Conservation (phyloP, 139 green algal species). For the Marvania coccoides region DNA sequence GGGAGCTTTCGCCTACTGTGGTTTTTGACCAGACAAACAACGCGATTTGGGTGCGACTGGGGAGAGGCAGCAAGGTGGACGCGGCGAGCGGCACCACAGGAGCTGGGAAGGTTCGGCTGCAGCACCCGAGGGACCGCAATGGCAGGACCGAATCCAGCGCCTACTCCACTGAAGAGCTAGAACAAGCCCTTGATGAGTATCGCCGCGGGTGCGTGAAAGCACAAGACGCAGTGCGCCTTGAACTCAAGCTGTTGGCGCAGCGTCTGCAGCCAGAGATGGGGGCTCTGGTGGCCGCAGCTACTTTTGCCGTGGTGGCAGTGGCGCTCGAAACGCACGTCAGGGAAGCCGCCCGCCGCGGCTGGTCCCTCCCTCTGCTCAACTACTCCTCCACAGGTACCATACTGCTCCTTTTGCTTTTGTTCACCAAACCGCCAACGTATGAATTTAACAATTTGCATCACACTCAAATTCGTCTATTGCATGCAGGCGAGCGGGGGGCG, state of each 20-base stretch:
- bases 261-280: conserved; percentile 21
- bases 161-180: conserved; percentile 25
- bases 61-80: conserved; percentile 7
- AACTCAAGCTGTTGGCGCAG: conserved; percentile 29
- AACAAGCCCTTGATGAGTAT: conserved; percentile 43
- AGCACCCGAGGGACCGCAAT: conserved; percentile 37
- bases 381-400: too few relatives aligned
- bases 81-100: background rate
- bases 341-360: conserved; percentile 27
- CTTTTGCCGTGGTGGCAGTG: conserved; percentile 28
- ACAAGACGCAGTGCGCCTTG: conserved; percentile 8
- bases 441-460: too few relatives aligned
- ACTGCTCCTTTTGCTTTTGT: too few relatives aligned
- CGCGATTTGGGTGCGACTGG: conserved; percentile 34
- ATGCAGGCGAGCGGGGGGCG: too few relatives aligned
- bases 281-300: conserved; percentile 30
- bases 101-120: background rate
- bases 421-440: too few relatives aligned
- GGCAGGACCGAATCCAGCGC: conserved; percentile 20
- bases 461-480: too few relatives aligned
- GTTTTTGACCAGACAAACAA: conserved; percentile 27
- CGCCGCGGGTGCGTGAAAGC: conserved; percentile 26
- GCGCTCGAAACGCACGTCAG: conserved; percentile 35
- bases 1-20: background rate
- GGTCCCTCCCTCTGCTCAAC: conserved; percentile 28